A percentile compares a stretch with the other conserved stretches of the same genome.
Conservation (phyloP, 2,329 filamentous ascomycete genomes). For the Hypoxylon sp. region DNA sequence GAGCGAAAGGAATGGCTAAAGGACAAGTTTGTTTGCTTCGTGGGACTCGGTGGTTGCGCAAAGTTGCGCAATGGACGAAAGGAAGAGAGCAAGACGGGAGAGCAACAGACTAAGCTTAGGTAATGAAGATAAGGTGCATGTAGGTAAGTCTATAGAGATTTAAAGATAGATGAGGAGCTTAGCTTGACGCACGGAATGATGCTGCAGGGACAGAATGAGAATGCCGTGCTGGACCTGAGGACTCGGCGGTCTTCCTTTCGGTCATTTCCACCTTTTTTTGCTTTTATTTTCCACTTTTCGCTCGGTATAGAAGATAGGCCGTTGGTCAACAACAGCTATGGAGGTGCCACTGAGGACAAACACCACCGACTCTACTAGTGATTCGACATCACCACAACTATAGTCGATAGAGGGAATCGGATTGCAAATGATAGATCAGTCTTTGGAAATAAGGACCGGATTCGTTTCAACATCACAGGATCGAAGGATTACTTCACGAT, state of each 20-base stretch:
- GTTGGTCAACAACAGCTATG: slow-evolving; percentile 13
- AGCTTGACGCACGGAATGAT: slow-evolving; percentile 65
- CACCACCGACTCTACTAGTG: slow-evolving; percentile 31
- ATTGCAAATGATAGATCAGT: background rate
- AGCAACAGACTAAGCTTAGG: slow-evolving; percentile 26
- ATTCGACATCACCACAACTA: slow-evolving; percentile 34
- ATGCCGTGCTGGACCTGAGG: slow-evolving; percentile 59
- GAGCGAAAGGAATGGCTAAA: slow-evolving; percentile 1
- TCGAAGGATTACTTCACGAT: slow-evolving; percentile 30
- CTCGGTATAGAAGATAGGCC: slow-evolving; percentile 28
- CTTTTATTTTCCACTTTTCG: slow-evolving; percentile 25
- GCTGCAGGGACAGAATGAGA: slow-evolving; percentile 63
- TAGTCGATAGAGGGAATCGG: slow-evolving; percentile 26
- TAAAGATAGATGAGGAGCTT: slow-evolving; percentile 26
- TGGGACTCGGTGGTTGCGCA: slow-evolving; percentile 17
- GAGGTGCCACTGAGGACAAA: slow-evolving; percentile 25
- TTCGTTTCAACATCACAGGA: slow-evolving; percentile 30
- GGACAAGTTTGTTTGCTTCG: background rate
- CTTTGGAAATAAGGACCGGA: slow-evolving; percentile 1
- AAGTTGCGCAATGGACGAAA: slow-evolving; percentile 27
- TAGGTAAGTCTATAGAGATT: slow-evolving; percentile 43
- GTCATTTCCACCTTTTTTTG: slow-evolving; percentile 56
- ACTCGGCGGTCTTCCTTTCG: slow-evolving; percentile 63
- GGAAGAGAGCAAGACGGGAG: background rate
- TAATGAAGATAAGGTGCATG: slow-evolving; percentile 41